Conservation (phyloP, 2,329 filamentous ascomycete genomes). For the Aspergillus aculeatus region DNA sequence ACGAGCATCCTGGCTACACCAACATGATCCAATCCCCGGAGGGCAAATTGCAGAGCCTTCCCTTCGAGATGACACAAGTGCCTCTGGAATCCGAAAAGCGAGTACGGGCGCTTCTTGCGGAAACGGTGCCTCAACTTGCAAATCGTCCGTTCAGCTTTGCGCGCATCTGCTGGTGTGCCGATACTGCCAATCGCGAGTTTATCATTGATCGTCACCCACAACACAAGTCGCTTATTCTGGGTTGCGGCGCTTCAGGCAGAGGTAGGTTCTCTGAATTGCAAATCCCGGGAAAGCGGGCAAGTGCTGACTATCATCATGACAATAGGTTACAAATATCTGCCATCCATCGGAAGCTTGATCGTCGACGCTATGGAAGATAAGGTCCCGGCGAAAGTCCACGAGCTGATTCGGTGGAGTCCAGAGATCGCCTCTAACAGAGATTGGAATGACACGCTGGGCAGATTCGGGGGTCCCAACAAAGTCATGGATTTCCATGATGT, state of each 20-base stretch:
- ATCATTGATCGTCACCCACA: constrained; percentile 53
- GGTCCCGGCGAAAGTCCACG: constrained; percentile 42
- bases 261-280: constrained; percentile 8
- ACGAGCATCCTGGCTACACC: constrained; percentile 57
- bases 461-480: constrained; percentile 48
- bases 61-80: constrained; percentile 45
- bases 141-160: constrained; percentile 52
- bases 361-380: constrained; percentile 48
- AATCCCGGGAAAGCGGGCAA: not conserved
- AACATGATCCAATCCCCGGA: constrained; percentile 40
- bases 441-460: constrained; percentile 48
- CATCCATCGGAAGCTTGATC: constrained; percentile 51
- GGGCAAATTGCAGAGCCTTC: constrained; percentile 33
- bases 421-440: constrained; percentile 48
- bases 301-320: not conserved
- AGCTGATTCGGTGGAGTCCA: constrained; percentile 52
- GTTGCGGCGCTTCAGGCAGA: constrained; percentile 49
- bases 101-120: constrained; percentile 49
- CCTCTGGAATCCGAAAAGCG: constrained; percentile 49
- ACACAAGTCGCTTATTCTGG: constrained; percentile 46
- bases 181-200: constrained; percentile 55
- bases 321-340: constrained; percentile 51
- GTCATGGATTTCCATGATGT: constrained; percentile 51
- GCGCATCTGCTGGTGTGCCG: constrained; percentile 58
- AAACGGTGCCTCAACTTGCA: constrained; percentile 55